Evolutionary conservation across 1,139 yeast species (phyloP).

Genomic region (Arxiozyma slooffiae): DNA sequence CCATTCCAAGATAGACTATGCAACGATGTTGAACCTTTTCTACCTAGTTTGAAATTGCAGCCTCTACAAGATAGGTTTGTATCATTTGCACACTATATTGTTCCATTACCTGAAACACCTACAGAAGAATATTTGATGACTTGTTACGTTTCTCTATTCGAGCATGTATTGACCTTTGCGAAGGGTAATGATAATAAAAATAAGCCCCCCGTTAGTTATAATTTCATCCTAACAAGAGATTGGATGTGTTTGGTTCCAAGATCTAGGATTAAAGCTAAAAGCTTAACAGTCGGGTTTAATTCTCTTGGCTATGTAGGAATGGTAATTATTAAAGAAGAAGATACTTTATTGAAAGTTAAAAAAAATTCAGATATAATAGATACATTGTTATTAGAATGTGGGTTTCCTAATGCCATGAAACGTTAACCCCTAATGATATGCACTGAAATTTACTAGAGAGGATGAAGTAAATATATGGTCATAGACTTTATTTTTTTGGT

Average conservation of each 20-base stretch:
- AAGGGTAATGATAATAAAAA: constrained; percentile 38
- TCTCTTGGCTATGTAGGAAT: constrained; percentile 74
- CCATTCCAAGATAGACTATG: constrained; percentile 54
- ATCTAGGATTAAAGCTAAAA: constrained; percentile 31
- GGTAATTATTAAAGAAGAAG: constrained; percentile 61
- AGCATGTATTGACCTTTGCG: constrained; percentile 47
- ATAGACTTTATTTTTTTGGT: no score
- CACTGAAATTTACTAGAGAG: not conserved
- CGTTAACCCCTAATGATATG: not conserved
- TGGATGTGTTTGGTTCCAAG: constrained; percentile 88
- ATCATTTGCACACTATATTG: constrained; percentile 72
- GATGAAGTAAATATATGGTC: no score
- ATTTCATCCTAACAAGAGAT: constrained; percentile 64
- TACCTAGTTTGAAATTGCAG: constrained; percentile 43
- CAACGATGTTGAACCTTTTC: constrained; percentile 36
- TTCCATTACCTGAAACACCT: constrained; percentile 47
- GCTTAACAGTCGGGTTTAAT: constrained; percentile 51
- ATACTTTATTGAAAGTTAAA: constrained; percentile 36
- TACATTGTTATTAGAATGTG: constrained; percentile 49
- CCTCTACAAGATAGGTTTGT: constrained; percentile 52
- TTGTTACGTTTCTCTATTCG: constrained; percentile 58
- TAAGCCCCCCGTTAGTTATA: constrained; percentile 46
- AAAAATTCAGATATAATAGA: constrained; percentile 33
- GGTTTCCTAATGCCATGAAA: constrained; percentile 42
- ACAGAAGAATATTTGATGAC: constrained; percentile 40